A percentile compares a stretch with the other conserved stretches of the same genome.
Conservation (phyloP, 1,284 basidiomycete genomes). For the Tilletiaria anomala region DNA sequence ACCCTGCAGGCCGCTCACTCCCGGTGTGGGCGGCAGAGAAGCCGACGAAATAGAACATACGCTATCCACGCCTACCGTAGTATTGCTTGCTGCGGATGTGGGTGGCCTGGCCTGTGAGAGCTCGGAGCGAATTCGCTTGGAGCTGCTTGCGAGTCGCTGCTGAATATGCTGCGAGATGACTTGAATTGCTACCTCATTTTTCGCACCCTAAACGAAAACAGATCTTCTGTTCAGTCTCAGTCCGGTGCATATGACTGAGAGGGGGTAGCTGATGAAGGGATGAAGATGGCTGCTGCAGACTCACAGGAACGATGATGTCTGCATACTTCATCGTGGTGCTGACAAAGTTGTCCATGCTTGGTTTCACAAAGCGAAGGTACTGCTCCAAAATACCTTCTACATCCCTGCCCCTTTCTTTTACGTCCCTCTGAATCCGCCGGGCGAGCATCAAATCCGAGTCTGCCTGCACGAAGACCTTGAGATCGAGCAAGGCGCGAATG, state of each 20-base stretch:
- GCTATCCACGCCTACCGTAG: no score
- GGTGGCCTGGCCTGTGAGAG: conserved; percentile 6
- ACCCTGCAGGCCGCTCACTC: no score
- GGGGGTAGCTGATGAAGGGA: background rate
- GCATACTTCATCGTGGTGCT: conserved; percentile 69
- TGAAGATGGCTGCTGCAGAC: no score
- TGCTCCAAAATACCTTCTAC: conserved; percentile 80
- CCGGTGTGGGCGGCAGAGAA: no score
- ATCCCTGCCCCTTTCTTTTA: conserved; percentile 68
- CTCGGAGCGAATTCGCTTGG: conserved; percentile 15
- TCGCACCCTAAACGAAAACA: no score
- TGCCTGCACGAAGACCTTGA: conserved; percentile 59
- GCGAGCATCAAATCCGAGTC: conserved; percentile 96
- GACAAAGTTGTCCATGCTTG: conserved; percentile 88
- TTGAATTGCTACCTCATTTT: conserved; percentile 56
- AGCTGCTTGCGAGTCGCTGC: conserved; percentile 49
- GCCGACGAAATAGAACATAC: no score
- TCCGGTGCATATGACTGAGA: no score
- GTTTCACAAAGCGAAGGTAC: conserved; percentile 74
- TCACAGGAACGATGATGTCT: conserved; percentile 45
- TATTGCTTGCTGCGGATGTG: background rate
- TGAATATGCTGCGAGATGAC: conserved; percentile 81
- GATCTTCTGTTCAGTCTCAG: no score
- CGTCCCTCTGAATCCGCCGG: conserved; percentile 71
- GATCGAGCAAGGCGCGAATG: conserved; percentile 68